Percentiles rank a stretch among this genome's conserved stretches.
phyloP scores from a whole-genome alignment of 1,139 yeast species.

The Dujonia santamariae region DNA sequence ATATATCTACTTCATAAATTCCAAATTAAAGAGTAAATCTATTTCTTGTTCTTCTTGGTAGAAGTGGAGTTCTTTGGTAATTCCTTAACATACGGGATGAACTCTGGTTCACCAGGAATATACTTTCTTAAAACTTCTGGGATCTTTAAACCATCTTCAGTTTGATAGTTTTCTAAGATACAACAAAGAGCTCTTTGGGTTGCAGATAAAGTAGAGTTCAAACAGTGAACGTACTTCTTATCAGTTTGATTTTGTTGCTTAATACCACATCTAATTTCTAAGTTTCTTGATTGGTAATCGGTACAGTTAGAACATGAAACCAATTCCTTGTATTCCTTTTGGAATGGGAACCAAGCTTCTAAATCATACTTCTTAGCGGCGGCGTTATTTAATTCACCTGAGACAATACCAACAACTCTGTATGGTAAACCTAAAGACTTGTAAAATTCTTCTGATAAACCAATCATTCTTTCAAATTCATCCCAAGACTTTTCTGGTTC shows the following conservation, averaged over 20 bases:
- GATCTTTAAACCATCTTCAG: slow-evolving; percentile 87
- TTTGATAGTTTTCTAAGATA: slow-evolving; percentile 95
- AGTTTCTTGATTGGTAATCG: slow-evolving; percentile 96
- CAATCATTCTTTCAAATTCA: slow-evolving; percentile 95
- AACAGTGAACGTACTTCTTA: slow-evolving; percentile 97
- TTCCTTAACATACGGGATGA: slow-evolving; percentile 85
- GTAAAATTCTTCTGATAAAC: slow-evolving; percentile 87
- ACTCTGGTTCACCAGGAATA: slow-evolving; percentile 98
- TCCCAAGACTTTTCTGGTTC: slow-evolving; percentile 99
- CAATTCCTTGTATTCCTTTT: slow-evolving; percentile 95
- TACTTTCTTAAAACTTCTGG: slow-evolving; percentile 95
- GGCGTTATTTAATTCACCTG: slow-evolving; percentile 98
- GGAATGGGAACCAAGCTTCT: slow-evolving; percentile 99
- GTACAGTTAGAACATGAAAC: slow-evolving; percentile 99
- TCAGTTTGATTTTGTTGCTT: slow-evolving; percentile 94
- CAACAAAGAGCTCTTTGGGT: slow-evolving; percentile 98
- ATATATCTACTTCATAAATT: too few species aligned
- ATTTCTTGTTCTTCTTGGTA: slow-evolving; percentile 54
- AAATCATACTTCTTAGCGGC: slow-evolving; percentile 98
- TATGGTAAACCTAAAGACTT: slow-evolving; percentile 89
- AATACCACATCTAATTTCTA: slow-evolving; percentile 98
- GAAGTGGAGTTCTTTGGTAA: slow-evolving; percentile 93
- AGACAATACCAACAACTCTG: slow-evolving; percentile 96
- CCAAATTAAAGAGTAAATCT: too few species aligned
- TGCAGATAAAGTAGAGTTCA: slow-evolving; percentile 96